These are phyloP conservation scores for Ophiostoma montium DNA, from an alignment of 2,329 filamentous ascomycete species.

Conservation along the genomic window DNA sequence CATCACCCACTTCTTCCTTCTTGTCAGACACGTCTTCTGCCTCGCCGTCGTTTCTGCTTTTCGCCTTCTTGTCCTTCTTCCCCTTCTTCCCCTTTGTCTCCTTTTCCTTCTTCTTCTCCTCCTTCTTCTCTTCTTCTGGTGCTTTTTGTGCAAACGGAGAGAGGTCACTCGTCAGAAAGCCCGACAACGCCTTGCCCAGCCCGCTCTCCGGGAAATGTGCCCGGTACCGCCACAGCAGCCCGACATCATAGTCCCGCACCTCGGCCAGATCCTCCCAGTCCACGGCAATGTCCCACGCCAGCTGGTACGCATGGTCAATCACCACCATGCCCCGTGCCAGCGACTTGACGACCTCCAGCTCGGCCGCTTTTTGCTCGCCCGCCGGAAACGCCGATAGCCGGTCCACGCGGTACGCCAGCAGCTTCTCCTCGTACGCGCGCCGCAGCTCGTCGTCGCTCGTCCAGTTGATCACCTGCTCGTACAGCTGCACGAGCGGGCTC, in stretches of 20 bases:
- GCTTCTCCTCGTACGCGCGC: slow-evolving; percentile 77
- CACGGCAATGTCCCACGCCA: slow-evolving; percentile 82
- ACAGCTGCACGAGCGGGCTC: slow-evolving; percentile 68
- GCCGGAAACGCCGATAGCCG: slow-evolving; percentile 54
- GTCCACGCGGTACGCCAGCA: slow-evolving; percentile 70
- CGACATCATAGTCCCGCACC: slow-evolving; percentile 62
- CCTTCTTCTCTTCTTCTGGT: slow-evolving; percentile 7
- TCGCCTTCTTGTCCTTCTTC: slow-evolving; percentile 11
- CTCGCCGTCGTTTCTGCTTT: slow-evolving; percentile 32
- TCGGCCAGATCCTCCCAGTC: slow-evolving; percentile 76
- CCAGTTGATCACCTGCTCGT: slow-evolving; percentile 81
- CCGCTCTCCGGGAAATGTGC: slow-evolving; percentile 73
- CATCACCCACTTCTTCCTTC: neutral
- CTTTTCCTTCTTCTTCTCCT: neutral
- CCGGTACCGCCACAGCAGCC: slow-evolving; percentile 67
- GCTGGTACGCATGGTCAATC: slow-evolving; percentile 76
- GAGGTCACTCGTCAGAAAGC: slow-evolving; percentile 67
- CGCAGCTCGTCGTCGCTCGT: slow-evolving; percentile 71
- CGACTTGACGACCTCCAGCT: slow-evolving; percentile 59
- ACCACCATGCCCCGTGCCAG: slow-evolving; percentile 88
- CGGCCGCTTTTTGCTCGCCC: slow-evolving; percentile 50
- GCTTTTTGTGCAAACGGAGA: slow-evolving; percentile 56
- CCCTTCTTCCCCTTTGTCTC: neutral
- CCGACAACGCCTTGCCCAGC: slow-evolving; percentile 66
- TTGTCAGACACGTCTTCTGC: slow-evolving; percentile 17